A percentile compares a stretch with the other conserved stretches of the same genome.
These are phyloP conservation scores for Phytophthora agathidicida DNA, from an alignment of 352 stramenopile species.

Conservation along the genomic window DNA sequence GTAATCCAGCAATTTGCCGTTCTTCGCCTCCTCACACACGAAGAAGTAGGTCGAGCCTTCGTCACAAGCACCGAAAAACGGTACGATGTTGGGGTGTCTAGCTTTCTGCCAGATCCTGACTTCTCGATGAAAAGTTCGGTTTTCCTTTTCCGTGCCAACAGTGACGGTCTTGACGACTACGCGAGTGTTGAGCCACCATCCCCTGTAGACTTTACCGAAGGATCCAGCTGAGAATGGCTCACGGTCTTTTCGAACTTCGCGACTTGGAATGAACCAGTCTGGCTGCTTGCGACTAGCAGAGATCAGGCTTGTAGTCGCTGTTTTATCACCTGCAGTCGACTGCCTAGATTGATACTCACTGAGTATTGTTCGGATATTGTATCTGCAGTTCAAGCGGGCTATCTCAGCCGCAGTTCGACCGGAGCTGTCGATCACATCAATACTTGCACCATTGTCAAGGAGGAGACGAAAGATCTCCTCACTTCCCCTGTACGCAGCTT, in stretches of 20 bases:
- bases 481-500: conserved; percentile 6
- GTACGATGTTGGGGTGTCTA: conserved; percentile 26
- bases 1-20: conserved; percentile 23
- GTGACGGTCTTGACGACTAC: conserved; percentile 22
- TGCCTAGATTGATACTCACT: not conserved
- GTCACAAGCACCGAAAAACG: conserved; percentile 27
- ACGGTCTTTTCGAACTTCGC: conserved; percentile 14
- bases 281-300: not conserved
- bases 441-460: conserved; percentile 1
- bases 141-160: conserved; percentile 16
- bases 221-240: conserved; percentile 17
- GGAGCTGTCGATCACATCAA: not conserved
- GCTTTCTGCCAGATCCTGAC: conserved; percentile 18
- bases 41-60: conserved; percentile 28
- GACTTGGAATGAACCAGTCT: conserved; percentile 17
- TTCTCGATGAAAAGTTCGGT: conserved; percentile 21
- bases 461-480: conserved; percentile 18
- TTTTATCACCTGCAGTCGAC: not conserved
- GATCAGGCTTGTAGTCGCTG: not conserved
- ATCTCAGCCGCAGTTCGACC: conserved; percentile 8
- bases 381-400: conserved; percentile 8
- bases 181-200: conserved; percentile 24
- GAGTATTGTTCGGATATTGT: not conserved
- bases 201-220: conserved; percentile 24
- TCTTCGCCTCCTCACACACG: conserved; percentile 29